Conservation (phyloP, 805 yeast genomes). For the Kregervanrija delftensis region DNA sequence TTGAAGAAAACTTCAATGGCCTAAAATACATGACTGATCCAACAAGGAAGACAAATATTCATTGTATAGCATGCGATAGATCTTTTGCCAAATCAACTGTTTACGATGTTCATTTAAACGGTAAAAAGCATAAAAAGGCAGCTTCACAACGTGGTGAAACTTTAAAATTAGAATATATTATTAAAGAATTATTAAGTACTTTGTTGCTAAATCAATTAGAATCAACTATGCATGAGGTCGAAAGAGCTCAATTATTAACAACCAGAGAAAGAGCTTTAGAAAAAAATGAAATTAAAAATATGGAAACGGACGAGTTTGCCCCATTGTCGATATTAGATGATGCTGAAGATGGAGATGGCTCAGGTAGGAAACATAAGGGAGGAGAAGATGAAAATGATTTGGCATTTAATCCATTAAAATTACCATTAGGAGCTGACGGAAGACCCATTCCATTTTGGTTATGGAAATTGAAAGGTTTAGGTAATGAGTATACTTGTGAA, state of each 20-base stretch:
- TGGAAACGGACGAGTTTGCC: slow-evolving; percentile 1
- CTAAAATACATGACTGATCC: slow-evolving; percentile 13
- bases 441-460: slow-evolving; percentile 92
- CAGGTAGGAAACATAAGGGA: slow-evolving; percentile 16
- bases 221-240: slow-evolving; percentile 53
- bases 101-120: slow-evolving; percentile 59
- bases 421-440: slow-evolving; percentile 86
- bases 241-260: slow-evolving; percentile 61
- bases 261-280: slow-evolving; percentile 55
- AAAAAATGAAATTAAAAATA: slow-evolving; percentile 37
- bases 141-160: slow-evolving; percentile 9
- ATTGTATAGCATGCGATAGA: slow-evolving; percentile 60
- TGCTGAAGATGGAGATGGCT: slow-evolving; percentile 22
- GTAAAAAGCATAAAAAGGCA: slow-evolving; percentile 68
- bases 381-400: slow-evolving; percentile 27
- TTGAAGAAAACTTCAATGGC: slow-evolving; percentile 15
- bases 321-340: slow-evolving; percentile 25
- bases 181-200: slow-evolving; percentile 29
- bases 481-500: slow-evolving; percentile 68
- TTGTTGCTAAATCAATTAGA: slow-evolving; percentile 35
- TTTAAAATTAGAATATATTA: slow-evolving; percentile 28
- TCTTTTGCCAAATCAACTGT: slow-evolving; percentile 58
- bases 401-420: slow-evolving; percentile 39
- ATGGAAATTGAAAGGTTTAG: slow-evolving; percentile 81
- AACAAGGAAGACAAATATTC: slow-evolving; percentile 15